Conservation (phyloP, 1,139 yeast genomes). For the Magnusiomyces sp. region DNA sequence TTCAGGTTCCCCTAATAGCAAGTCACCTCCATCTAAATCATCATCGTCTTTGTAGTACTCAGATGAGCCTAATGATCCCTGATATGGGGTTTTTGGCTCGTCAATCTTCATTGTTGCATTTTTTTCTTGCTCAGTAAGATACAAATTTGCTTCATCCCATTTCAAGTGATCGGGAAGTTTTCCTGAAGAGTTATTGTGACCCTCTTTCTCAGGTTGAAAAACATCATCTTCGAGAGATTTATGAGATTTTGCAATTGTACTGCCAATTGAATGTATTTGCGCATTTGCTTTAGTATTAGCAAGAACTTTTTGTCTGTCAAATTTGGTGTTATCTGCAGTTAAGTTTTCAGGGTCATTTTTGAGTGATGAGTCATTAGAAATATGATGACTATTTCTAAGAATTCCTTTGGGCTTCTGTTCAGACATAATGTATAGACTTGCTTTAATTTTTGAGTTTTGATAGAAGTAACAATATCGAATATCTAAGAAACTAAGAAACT, state of each 20-base stretch:
- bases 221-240: too few species aligned
- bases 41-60: slow-evolving; percentile 76
- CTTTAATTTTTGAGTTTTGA: too few species aligned
- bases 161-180: slow-evolving; percentile 36
- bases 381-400: slow-evolving; percentile 10
- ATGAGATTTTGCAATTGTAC: slow-evolving; percentile 17
- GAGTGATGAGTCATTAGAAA: not conserved
- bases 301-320: slow-evolving; percentile 40
- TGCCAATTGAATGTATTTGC: slow-evolving; percentile 29
- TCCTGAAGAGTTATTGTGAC: slow-evolving; percentile 8
- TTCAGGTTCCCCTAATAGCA: slow-evolving; percentile 50
- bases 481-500: too few species aligned
- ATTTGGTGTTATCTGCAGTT: slow-evolving; percentile 6
- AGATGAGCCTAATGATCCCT: slow-evolving; percentile 81
- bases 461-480: too few species aligned
- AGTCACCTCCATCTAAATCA: slow-evolving; percentile 44
- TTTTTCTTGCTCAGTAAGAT: slow-evolving; percentile 60
- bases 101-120: slow-evolving; percentile 75
- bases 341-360: not conserved
- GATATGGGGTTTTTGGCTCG: slow-evolving; percentile 96
- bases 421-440: slow-evolving; percentile 7
- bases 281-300: slow-evolving; percentile 42
- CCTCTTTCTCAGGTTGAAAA: too few species aligned
- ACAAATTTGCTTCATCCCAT: slow-evolving; percentile 69
- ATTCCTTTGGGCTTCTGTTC: slow-evolving; percentile 14